Percentiles rank a stretch among this genome's conserved stretches.
These are phyloP conservation scores for Elongisporangium undulatum DNA, from an alignment of 352 stramenopile species.

Conservation along the genomic window DNA sequence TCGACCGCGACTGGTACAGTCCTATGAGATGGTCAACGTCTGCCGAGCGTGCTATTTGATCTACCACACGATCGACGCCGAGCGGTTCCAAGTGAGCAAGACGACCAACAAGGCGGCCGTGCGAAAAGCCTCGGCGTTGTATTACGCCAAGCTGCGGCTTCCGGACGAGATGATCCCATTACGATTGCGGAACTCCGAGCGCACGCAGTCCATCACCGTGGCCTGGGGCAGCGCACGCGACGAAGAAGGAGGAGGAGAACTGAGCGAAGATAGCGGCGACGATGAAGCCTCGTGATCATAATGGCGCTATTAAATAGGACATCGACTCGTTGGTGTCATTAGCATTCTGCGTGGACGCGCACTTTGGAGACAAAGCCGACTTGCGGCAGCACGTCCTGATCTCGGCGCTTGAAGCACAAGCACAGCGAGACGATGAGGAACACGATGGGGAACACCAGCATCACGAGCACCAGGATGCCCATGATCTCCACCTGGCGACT, in stretches of 20 bases:
- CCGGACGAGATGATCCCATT: neutral
- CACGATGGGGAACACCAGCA: conserved; percentile 41
- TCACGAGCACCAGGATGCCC: conserved; percentile 21
- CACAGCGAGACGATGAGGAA: conserved; percentile 50
- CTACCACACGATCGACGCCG: conserved; percentile 46
- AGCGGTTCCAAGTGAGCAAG: conserved; percentile 31
- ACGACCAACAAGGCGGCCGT: conserved; percentile 26
- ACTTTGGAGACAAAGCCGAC: conserved; percentile 57
- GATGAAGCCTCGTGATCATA: too few species aligned
- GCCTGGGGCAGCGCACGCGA: neutral
- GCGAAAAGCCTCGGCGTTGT: conserved; percentile 17
- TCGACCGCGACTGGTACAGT: conserved; percentile 20
- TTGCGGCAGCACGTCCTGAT: conserved; percentile 59
- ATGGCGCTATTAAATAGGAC: neutral
- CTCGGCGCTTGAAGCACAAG: conserved; percentile 67
- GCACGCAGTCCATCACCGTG: neutral
- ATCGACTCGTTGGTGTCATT: neutral
- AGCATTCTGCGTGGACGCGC: conserved; percentile 24
- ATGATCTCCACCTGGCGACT: conserved; percentile 44
- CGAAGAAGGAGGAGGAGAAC: neutral
- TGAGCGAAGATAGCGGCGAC: too few species aligned
- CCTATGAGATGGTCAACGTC: conserved; percentile 47
- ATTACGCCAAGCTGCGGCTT: conserved; percentile 16
- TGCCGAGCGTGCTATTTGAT: conserved; percentile 42
- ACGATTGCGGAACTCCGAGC: neutral